Evolutionary conservation across 441 rosid species (phyloP).

Genomic region (Bruguiera hainesii): DNA sequence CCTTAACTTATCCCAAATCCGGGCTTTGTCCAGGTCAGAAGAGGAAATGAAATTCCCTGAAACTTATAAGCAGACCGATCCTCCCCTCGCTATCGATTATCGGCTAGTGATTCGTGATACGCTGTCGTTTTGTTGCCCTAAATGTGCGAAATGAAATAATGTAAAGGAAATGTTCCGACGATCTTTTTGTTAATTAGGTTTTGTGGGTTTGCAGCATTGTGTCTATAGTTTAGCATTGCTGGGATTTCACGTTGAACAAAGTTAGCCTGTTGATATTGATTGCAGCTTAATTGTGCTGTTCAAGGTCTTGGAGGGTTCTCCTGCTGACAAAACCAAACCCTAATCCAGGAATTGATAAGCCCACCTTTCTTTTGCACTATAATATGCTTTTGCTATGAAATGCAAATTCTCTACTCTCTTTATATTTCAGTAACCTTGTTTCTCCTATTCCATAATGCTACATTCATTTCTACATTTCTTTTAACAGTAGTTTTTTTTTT

Average conservation of each 20-base stretch:
- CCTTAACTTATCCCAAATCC: no score
- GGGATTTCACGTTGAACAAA: constrained; percentile 15
- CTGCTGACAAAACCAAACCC: constrained; percentile 38
- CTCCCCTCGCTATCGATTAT: constrained; percentile 86
- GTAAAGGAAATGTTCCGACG: no score
- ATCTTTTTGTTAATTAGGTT: neutral
- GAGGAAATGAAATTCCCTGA: constrained; percentile 84
- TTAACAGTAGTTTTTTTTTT: neutral
- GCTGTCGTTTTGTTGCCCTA: constrained; percentile 38
- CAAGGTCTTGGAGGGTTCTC: constrained; percentile 86
- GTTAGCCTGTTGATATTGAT: constrained; percentile 77
- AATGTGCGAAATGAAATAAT: no score
- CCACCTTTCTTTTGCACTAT: constrained; percentile 17
- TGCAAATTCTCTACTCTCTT: neutral
- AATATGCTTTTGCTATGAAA: neutral
- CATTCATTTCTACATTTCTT: neutral
- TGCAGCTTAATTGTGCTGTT: constrained; percentile 67
- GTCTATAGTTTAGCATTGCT: constrained; percentile 15
- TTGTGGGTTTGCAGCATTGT: constrained; percentile 44
- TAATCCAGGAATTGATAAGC: constrained; percentile 92
- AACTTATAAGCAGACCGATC: constrained; percentile 80
- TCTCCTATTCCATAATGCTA: neutral
- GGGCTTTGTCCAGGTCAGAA: neutral
- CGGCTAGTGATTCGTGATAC: constrained; percentile 92
- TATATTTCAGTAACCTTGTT: neutral